phyloP scores from a whole-genome alignment of 179 eudicot species.

The Spinacia oleracea region DNA sequence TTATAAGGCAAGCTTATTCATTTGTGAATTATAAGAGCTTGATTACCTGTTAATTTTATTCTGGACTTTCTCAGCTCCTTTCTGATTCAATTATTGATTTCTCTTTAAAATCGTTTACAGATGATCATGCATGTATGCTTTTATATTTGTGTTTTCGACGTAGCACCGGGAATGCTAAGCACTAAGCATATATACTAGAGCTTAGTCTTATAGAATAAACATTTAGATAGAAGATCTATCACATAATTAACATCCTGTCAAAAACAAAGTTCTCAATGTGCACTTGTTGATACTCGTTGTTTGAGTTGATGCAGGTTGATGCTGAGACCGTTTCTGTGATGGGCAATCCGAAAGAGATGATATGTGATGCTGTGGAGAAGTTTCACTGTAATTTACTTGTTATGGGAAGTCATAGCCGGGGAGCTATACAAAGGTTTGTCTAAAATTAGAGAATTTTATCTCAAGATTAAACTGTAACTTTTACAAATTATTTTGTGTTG shows the following conservation, averaged over 20 bases:
- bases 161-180: no score
- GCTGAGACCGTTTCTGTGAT: slow-evolving; percentile 49
- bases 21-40: no score
- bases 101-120: background rate
- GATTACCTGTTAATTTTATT: background rate
- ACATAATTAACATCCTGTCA: no score
- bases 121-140: background rate
- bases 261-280: background rate
- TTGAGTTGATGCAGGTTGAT: slow-evolving; percentile 33
- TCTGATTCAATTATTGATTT: background rate
- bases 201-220: background rate
- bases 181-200: no score
- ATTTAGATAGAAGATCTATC: background rate
- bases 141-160: no score
- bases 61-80: background rate
- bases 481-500: no score
- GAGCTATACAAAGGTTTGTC: slow-evolving; percentile 52
- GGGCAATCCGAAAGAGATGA: slow-evolving; percentile 61
- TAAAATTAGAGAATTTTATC: no score
- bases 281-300: background rate
- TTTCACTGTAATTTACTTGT: slow-evolving; percentile 48
- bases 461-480: no score
- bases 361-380: slow-evolving; percentile 65
- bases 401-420: slow-evolving; percentile 60
- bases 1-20: no score